Percentiles rank a stretch among this genome's conserved stretches.
Evolutionary conservation across 2,329 filamentous ascomycete genomes (phyloP).

Genomic region (Diaporthe capsici): DNA sequence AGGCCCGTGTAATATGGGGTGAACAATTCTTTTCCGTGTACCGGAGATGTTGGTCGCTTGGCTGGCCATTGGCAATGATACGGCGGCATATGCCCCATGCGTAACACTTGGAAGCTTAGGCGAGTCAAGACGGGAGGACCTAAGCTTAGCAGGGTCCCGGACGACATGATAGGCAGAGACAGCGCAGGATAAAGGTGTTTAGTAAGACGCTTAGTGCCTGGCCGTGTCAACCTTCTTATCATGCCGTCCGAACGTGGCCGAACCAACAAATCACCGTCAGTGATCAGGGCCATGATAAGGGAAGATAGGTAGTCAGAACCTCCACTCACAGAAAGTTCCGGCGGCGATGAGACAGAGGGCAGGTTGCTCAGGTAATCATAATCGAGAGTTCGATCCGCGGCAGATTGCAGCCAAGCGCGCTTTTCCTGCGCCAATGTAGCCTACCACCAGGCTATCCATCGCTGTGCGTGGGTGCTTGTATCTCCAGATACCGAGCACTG

Average conservation of each 20-base stretch:
- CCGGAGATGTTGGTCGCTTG: neutral
- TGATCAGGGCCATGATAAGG: neutral
- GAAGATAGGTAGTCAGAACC: neutral
- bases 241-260: neutral
- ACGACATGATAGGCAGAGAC: neutral
- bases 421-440: neutral
- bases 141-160: neutral
- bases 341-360: neutral
- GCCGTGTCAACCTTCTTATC: neutral
- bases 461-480: neutral
- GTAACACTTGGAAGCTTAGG: neutral
- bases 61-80: slow-evolving; percentile 4
- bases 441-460: neutral
- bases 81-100: neutral
- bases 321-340: neutral
- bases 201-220: neutral
- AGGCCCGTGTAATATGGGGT: too few species aligned
- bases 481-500: neutral
- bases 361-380: neutral
- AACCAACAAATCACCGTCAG: neutral
- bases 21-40: too few species aligned
- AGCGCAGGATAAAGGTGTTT: neutral
- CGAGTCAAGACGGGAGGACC: neutral
- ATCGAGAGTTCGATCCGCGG: neutral
- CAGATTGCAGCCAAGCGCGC: neutral